Base-by-base conservation (phyloP, 2,329 filamentous ascomycete species). In the Dothideomycetes sp. region DNA sequence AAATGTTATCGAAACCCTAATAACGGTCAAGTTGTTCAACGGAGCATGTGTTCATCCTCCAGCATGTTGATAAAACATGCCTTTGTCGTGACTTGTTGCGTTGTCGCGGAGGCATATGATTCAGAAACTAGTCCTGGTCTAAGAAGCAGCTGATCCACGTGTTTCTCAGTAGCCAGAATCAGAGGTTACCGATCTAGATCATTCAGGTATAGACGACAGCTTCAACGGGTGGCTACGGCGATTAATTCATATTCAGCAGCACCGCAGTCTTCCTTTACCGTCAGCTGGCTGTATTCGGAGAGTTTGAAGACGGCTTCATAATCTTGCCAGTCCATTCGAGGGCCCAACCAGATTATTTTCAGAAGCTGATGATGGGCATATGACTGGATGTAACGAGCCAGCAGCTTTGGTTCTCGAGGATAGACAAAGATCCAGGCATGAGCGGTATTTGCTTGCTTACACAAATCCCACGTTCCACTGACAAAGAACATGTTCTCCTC, bases 341-440 rank as follows among this genome's bases (percentile, higher is more conserved):
- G 65, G 0, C 65, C 64, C 13, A 67, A 52, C 61, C 67, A 68
- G 4, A 69, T 45, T 12, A 69, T 51, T 8, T 43, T 53, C 34
- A 58, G 47, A 10, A 68, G 53, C 1, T 37, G 45, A 10, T 49
- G 53, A 10, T 48, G 32, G 0, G 55, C 54, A 48, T 54, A 54
- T n/a, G 45, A 38, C 3, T 61, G 49, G 19, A 74, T 30, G 45
- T 75, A 74, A 41, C 58, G 59, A 2, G 46, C 47, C 10, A 74
- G 47, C 9, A 75, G 52, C 3, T 53, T 60, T 3, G 67, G 60
- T n/a, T 67, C 57, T 11, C 69, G 63, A 1, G 71, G 71, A 48
- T 74, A 75, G 18, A 73, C 65, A 53, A 75, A 74, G 45, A 74
- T 54, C 64, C 71, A 67, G n/a, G 57, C 58, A 1, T 49, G 44